These are phyloP conservation scores for Coelastrella sp. DNA, from an alignment of 139 green algal species.

Conservation along the genomic window DNA sequence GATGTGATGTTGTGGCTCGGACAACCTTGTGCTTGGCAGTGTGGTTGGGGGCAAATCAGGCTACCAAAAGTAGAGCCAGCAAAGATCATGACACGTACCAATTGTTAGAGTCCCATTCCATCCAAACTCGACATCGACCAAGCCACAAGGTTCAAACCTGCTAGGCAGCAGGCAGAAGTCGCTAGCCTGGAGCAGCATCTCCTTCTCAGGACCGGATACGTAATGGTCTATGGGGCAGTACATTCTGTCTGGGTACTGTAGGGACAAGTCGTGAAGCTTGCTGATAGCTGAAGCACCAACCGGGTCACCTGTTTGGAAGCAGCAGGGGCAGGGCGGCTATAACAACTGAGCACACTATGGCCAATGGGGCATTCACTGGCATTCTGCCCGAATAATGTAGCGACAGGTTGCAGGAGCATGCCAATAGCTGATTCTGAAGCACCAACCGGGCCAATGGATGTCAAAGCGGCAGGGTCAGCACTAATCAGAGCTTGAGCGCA, in stretches of 20 bases:
- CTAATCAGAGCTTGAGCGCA: no score
- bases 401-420: no score
- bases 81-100: conserved; percentile 10
- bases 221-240: conserved; percentile 48
- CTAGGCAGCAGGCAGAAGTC: conserved; percentile 61
- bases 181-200: conserved; percentile 48
- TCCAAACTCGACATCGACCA: conserved; percentile 60
- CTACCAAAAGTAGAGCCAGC: no score
- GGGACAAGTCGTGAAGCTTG: conserved; percentile 25
- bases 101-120: conserved; percentile 39
- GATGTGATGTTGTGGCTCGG: no score
- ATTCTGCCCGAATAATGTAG: no score
- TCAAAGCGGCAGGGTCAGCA: no score
- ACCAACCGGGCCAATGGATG: no score
- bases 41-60: no score
- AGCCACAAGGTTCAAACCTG: conserved; percentile 59
- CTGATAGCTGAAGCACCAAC: neutral
- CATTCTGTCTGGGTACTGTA: conserved; percentile 48
- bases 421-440: no score
- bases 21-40: no score
- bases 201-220: conserved; percentile 50
- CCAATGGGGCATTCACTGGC: no score
- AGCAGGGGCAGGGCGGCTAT: neutral
- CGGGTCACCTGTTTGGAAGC: neutral
- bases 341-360: no score